Base-by-base conservation (phyloP, 2,329 filamentous ascomycete genomes). In the Fusarium equiseti region DNA sequence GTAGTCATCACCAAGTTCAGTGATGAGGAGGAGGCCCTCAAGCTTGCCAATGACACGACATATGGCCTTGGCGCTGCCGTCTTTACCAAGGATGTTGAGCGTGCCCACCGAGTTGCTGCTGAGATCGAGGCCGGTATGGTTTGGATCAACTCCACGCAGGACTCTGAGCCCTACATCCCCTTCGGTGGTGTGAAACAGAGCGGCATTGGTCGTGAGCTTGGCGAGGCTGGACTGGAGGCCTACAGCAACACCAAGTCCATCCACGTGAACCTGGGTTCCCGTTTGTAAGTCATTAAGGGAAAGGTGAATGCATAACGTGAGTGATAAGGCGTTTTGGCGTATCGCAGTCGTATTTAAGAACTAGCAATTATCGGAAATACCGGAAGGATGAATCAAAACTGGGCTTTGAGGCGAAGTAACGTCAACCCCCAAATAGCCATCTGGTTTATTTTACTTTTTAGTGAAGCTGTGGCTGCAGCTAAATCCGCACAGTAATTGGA, bases 41-140 rank as follows among this genome's bases (percentile, higher is more conserved):
- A 85, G 73, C 82, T 92, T 45, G 92, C 88, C 73, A 95, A 96
- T 85, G 85, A 89, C 82, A 90, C 88, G 76, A 89, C 82, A 68
- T 96, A 95, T 83, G 93, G 93, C 76, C 88, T 96, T 50, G 93
- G 92, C 63, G 90, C 92, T 51, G 92, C 91, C 71, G 86, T 96
- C 35, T 92, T 95, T 87, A 95, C 93, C 73, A 90, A 82, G 75
- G 89, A 94, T 82, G 85, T 96, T 77, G 93, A 92, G 86, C 94
- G 91, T 1, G 92, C 93, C 73, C 87, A 95, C 79, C 88, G 91
- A 66, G 91, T 95, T 48, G 89, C 90, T 79, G 93, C 93, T 79
- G 84, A 84, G 20, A 84, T 96, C 76, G 87, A 87, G 79, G 93
- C 93, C 29, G 93, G 91, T 72, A 87, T 85, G 68, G 84, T 87